Evolutionary conservation across 305 asterid genomes (phyloP).

Genomic region (Plantago coronopus): DNA sequence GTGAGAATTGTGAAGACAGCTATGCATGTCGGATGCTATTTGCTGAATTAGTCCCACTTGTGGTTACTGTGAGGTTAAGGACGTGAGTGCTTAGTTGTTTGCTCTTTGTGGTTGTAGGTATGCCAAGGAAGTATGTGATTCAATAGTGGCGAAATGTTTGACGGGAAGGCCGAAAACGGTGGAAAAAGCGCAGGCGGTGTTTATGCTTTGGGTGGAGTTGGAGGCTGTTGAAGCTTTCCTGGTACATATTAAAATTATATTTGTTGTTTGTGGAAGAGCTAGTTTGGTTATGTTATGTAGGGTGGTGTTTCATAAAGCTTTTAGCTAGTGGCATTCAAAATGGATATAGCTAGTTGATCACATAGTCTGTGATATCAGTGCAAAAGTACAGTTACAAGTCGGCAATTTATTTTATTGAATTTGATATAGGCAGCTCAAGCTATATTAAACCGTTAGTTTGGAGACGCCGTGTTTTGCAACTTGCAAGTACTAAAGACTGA

Average conservation of each 20-base stretch:
- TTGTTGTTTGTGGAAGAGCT: conserved; percentile 7
- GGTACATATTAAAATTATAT: conserved; percentile 45
- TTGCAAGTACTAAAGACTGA: too few species aligned
- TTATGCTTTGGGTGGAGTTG: conserved; percentile 94
- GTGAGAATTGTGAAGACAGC: conserved; percentile 36
- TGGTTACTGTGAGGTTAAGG: background rate
- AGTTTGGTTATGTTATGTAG: background rate
- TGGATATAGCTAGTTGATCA: background rate
- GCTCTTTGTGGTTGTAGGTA: conserved; percentile 36
- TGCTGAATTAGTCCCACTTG: background rate
- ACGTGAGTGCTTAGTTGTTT: conserved; percentile 3
- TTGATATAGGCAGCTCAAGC: background rate
- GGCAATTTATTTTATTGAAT: background rate
- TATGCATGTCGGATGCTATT: conserved; percentile 2
- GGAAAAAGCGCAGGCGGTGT: conserved; percentile 84
- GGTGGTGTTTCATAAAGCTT: background rate
- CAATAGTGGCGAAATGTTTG: conserved; percentile 85
- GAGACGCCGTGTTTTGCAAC: too few species aligned
- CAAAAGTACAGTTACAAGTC: too few species aligned
- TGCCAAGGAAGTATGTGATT: conserved; percentile 94
- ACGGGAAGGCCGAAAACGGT: conserved; percentile 98
- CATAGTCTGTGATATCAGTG: too few species aligned
- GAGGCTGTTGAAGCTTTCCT: conserved; percentile 93
- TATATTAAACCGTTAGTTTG: background rate
- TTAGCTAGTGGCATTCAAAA: background rate